Evolutionary conservation across 1,284 basidiomycete species (phyloP).

Genomic region (Apiotrichum sp.): DNA sequence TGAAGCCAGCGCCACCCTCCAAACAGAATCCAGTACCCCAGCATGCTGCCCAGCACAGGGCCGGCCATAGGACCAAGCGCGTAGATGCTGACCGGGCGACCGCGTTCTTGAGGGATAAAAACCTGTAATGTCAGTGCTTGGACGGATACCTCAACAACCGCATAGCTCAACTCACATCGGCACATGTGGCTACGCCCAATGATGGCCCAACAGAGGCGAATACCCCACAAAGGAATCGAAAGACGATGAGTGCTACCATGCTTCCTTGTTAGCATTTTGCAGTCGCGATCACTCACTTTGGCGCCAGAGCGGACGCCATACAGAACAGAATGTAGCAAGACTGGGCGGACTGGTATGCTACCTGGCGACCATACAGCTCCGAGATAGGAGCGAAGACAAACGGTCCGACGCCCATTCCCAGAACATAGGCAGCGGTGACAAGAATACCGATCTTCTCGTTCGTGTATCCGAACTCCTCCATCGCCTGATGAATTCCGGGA

Average conservation of each 20-base stretch:
- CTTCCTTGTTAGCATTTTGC: conserved; percentile 13
- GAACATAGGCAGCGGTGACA: conserved; percentile 39
- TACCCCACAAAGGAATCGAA: conserved; percentile 43
- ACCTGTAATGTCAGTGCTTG: conserved; percentile 17
- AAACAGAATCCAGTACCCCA: conserved; percentile 43
- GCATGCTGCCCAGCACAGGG: conserved; percentile 40
- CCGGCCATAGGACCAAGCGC: conserved; percentile 43
- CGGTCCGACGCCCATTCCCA: conserved; percentile 45
- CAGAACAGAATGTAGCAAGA: conserved; percentile 39
- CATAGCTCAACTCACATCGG: conserved; percentile 42
- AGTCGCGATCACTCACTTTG: conserved; percentile 27
- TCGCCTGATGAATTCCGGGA: conserved; percentile 32
- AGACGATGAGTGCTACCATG: conserved; percentile 33
- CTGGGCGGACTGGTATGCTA: conserved; percentile 41
- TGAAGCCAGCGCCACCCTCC: conserved; percentile 44
- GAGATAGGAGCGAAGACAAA: conserved; percentile 50
- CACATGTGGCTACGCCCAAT: conserved; percentile 44
- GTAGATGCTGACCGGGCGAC: conserved; percentile 40
- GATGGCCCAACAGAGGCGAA: conserved; percentile 42
- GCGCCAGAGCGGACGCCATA: conserved; percentile 33
- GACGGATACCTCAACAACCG: too few relatives aligned
- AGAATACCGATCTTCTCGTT: conserved; percentile 39
- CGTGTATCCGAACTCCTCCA: conserved; percentile 29
- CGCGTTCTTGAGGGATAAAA: conserved; percentile 38
- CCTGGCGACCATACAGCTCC: conserved; percentile 48